Conservation (phyloP, 768 basidiomycete species). For the Suillus paluster region DNA sequence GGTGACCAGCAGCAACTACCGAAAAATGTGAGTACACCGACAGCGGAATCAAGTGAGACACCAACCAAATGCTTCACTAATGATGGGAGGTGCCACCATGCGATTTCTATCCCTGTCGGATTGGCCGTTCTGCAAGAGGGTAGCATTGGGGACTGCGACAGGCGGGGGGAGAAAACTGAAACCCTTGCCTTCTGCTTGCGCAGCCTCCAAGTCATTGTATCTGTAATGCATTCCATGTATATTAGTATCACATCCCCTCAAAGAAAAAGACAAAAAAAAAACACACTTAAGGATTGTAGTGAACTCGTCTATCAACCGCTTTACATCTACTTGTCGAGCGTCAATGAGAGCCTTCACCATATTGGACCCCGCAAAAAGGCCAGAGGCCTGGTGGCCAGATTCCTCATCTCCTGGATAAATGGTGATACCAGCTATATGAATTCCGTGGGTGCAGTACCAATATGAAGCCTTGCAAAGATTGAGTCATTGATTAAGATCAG, state of each 20-base stretch:
- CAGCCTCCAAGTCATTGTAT: neutral
- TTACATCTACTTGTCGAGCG: neutral
- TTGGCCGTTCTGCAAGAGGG: neutral
- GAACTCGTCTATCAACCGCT: neutral
- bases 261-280: neutral
- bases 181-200: constrained; percentile 1
- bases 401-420: constrained; percentile 4
- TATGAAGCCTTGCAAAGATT: constrained; percentile 1
- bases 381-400: neutral
- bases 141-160: neutral
- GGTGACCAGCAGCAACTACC: neutral
- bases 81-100: neutral
- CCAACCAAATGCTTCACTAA: neutral
- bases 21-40: neutral
- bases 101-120: neutral
- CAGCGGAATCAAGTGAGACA: neutral
- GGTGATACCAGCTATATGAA: neutral
- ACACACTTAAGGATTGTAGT: neutral
- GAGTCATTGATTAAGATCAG: neutral
- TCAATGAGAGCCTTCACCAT: constrained; percentile 3
- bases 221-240: neutral
- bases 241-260: neutral
- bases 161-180: neutral
- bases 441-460: neutral
- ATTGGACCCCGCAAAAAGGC: neutral